Base-by-base conservation (phyloP, 106 monocot genomes). In the Vanilla planifolia region DNA sequence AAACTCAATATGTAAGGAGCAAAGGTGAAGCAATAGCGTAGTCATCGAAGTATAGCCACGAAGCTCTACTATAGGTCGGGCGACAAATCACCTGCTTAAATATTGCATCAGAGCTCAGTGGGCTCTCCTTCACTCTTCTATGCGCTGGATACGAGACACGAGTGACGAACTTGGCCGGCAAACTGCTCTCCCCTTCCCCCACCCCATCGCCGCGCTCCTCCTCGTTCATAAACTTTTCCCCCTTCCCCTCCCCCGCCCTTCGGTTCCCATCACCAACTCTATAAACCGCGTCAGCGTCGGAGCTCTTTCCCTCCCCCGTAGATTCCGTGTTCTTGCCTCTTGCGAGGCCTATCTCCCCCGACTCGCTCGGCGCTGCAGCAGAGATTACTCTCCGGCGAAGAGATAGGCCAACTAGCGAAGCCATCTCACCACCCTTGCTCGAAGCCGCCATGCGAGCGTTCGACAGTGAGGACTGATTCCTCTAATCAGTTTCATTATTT, bases 71-170 rank as follows among this genome's bases (percentile, higher is more conserved):
- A n/a, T n/a, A 37, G 37, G 37, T 37, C 37, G 37, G 13, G 45
- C 45, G 15, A 16, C 16, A 11, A 45, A 16, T n/a, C 0, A 92
- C 92, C 83, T 92, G 92, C 48, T 70, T 74, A 43, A 92, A 92
- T 53, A 94, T 94, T 2, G 79, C 79, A 57, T 79, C 89, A 2
- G 89, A 89, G 43, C 93, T 94, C n/a, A 94, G 72, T 6, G 93
- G 93, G 48, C 93, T 94, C 71, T 94, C 93, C 73, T 77, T 94
- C 39, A 85, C 64, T 36, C 57, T 75, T 64, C 75, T 33, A 68
- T 94, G 93, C 26, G 89, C 89, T 20, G 93, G 89, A 32, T 77
- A 47, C 29, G 93, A 79, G 6, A 89, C 77, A 10, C 89, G 63
- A 19, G 71, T 81, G 30, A 70, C 63, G 64, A 65, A 77, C 67